Evolutionary conservation across 495 filamentous ascomycete species (phyloP), one percentile per base, ranked within the genome.

Genomic region (Saxispiralis lemnorum): DNA sequence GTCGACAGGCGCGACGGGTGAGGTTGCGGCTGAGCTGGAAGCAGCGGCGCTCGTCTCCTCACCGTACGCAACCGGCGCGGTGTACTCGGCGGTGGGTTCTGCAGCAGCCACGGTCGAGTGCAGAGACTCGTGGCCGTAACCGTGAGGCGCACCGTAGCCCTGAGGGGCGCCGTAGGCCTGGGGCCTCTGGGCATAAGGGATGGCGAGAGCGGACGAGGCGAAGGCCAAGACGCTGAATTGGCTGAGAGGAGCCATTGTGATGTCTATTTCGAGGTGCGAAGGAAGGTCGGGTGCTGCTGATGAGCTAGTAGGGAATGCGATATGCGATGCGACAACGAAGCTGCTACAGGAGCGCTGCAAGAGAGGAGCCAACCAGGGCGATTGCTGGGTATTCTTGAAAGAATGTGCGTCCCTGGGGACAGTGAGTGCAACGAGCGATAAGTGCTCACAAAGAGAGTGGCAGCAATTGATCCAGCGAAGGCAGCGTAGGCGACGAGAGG

Each of bases 381-480:
- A 41, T 56, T 58, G 49, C 49, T 39, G 45, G 47, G 44, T 45
- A 38, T 41, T 49, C 37, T 51, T 45, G 55, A 51, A 56, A 55
- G 44, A 51, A 56, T 49, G 48, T 47, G 35, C 48, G 41, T 51
- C 46, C 34, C 17, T 12, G 39, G 33, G 47, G 48, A 53, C 48
- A 56, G 52, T 33, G 56, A 59, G 49, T 54, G 56, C 19, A 60
- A 56, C 45, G 59, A 61, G 60, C 56, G 51, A 56, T 12, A 43
- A 43, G 42, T 58, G 60, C 58, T 60, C 60, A 45, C 42, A 39
- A 44, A 41, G 40, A 44, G 44, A 47, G 31, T 46, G 7, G 42
- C 39, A 43, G 47, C 44, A 43, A 45, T 15, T 44, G 35, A 31
- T 33, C 32, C 44, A 33, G 49, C 54, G 48, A 37, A 32, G 1